Conservation (phyloP, 495 filamentous ascomycete genomes). For the Penicillium longicatenatum region DNA sequence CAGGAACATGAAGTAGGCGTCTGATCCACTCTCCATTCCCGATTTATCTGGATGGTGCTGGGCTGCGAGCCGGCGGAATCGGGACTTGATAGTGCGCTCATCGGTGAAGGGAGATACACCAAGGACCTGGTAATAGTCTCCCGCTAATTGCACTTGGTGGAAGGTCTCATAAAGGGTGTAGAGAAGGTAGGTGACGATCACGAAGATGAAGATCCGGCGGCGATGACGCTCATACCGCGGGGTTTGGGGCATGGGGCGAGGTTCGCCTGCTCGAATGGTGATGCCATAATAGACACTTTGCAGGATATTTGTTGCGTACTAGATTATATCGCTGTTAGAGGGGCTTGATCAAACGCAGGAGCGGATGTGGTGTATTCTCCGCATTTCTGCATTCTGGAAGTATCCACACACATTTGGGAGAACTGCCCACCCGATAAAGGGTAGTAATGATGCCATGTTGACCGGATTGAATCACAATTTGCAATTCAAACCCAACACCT, state of each 20-base stretch:
- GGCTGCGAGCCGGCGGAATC: slow-evolving; percentile 82
- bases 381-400: slow-evolving; percentile 1
- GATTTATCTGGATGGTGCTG: slow-evolving; percentile 90
- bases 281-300: slow-evolving; percentile 85
- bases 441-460: slow-evolving; percentile 56
- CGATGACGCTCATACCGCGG: slow-evolving; percentile 70
- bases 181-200: slow-evolving; percentile 79
- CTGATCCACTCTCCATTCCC: slow-evolving; percentile 33
- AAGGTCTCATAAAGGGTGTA: slow-evolving; percentile 96
- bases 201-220: slow-evolving; percentile 76
- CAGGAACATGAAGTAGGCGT: slow-evolving; percentile 76
- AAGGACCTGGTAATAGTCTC: slow-evolving; percentile 78
- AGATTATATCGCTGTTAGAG: slow-evolving; percentile 4
- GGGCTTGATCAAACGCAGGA: background rate
- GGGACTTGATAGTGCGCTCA: slow-evolving; percentile 77
- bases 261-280: slow-evolving; percentile 88
- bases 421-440: slow-evolving; percentile 76
- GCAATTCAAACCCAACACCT: background rate
- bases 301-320: slow-evolving; percentile 78
- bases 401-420: slow-evolving; percentile 66
- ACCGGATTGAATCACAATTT: background rate
- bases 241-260: slow-evolving; percentile 71
- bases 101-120: slow-evolving; percentile 65
- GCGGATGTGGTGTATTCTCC: slow-evolving; percentile 3
- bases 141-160: slow-evolving; percentile 67